Conservation (phyloP, 2,329 filamentous ascomycete species). For the Rhynchosporium secalis region DNA sequence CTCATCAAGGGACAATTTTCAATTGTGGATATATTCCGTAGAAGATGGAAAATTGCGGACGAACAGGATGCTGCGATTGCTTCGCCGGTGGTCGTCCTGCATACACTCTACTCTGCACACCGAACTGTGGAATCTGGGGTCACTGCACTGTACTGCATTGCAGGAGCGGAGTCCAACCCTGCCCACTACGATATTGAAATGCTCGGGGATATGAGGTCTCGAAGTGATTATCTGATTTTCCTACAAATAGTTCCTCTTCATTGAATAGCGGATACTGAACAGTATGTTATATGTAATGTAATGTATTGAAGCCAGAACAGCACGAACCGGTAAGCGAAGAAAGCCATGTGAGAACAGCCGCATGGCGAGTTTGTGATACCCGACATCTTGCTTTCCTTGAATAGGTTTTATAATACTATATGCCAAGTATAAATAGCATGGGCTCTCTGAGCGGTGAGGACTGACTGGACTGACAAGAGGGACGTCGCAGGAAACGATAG, state of each 20-base stretch:
- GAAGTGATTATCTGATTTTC: neutral
- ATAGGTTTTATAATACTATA: no score
- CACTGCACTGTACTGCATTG: neutral
- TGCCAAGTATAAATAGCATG: no score
- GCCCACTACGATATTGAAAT: constrained; percentile 2
- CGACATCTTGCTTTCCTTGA: no score
- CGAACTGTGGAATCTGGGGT: constrained; percentile 12
- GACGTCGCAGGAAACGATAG: neutral
- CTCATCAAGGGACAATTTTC: neutral
- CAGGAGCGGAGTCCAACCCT: neutral
- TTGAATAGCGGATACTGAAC: neutral
- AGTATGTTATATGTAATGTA: no score
- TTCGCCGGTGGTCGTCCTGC: neutral
- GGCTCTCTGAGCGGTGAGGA: constrained; percentile 3
- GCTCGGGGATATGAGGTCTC: constrained; percentile 2
- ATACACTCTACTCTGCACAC: constrained; percentile 4
- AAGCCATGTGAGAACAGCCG: neutral
- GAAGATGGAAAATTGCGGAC: neutral
- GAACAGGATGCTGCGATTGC: constrained; percentile 4
- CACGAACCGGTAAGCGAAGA: neutral
- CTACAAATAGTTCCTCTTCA: no score
- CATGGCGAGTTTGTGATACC: constrained; percentile 2
- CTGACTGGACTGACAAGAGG: neutral
- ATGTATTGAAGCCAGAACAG: no score
- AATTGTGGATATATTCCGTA: neutral